These are phyloP conservation scores for Saccharomyces cerevisiae DNA, from an alignment of 805 yeast genomes.

Conservation along the genomic window DNA sequence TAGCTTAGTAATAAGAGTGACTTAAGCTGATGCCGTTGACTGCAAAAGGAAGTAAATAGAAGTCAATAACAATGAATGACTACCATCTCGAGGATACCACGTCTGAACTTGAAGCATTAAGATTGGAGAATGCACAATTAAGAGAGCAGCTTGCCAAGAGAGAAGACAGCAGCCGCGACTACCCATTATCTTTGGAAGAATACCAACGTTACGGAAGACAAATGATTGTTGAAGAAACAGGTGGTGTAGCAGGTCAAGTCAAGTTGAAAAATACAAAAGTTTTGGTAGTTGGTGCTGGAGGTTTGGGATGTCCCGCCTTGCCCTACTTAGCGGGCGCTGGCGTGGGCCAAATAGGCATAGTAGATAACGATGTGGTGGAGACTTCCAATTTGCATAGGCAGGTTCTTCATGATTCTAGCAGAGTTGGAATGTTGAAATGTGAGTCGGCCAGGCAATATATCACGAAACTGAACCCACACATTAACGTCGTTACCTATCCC, in stretches of 20 bases:
- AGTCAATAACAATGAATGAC: not conserved
- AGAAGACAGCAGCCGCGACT: not conserved
- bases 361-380: constrained; percentile 83
- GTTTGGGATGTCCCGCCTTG: constrained; percentile 88
- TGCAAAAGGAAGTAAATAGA: not conserved
- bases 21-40: not conserved
- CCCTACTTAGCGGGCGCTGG: constrained; percentile 85
- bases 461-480: constrained; percentile 56
- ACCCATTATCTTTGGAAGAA: constrained; percentile 48
- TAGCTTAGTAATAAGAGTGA: not conserved
- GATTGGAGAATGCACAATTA: constrained; percentile 23
- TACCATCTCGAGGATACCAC: not conserved
- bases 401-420: constrained; percentile 60
- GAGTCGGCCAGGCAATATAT: constrained; percentile 64
- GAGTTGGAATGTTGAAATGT: constrained; percentile 65
- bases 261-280: constrained; percentile 50
- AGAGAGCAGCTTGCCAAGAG: constrained; percentile 8
- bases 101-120: constrained; percentile 2
- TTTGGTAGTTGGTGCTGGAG: constrained; percentile 91
- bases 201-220: constrained; percentile 86
- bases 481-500: constrained; percentile 45
- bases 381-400: constrained; percentile 84
- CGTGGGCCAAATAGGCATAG: constrained; percentile 73
- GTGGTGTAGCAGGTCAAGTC: constrained; percentile 43
- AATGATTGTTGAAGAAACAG: constrained; percentile 82